Evolutionary conservation across 2,329 filamentous ascomycete species (phyloP).

Genomic region (Mycosphaerella sp.): DNA sequence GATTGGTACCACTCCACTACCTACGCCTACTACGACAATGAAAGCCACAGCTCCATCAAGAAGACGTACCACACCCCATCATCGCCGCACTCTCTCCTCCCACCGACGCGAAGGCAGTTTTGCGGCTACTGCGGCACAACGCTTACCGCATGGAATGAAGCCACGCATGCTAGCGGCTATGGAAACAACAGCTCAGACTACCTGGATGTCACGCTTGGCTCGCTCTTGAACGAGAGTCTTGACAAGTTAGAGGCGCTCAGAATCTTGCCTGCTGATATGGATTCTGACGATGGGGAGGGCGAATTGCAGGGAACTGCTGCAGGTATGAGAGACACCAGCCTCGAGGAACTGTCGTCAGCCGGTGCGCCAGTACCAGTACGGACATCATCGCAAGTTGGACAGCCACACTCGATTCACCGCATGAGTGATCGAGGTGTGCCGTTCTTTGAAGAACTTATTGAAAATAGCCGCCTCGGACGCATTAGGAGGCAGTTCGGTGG

Average conservation of each 20-base stretch:
- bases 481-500: constrained; percentile 58
- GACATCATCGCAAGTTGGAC: neutral
- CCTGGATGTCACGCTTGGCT: constrained; percentile 77
- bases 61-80: constrained; percentile 40
- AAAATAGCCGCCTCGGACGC: constrained; percentile 66
- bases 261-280: constrained; percentile 52
- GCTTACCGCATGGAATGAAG: constrained; percentile 75
- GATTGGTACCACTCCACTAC: constrained; percentile 73
- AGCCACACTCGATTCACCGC: constrained; percentile 21
- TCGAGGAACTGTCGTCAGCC: constrained; percentile 3
- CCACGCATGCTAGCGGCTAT: constrained; percentile 24
- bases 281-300: constrained; percentile 29
- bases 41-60: constrained; percentile 47
- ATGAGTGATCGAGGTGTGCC: constrained; percentile 54
- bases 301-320: constrained; percentile 13
- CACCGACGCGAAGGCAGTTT: constrained; percentile 64
- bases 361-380: constrained; percentile 5
- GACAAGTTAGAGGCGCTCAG: constrained; percentile 67
- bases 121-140: constrained; percentile 90
- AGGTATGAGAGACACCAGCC: constrained; percentile 6
- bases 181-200: constrained; percentile 64
- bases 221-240: constrained; percentile 64
- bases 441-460: constrained; percentile 79
- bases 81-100: constrained; percentile 49
- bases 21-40: constrained; percentile 69